These are phyloP conservation scores for Eutypella sp. DNA, from an alignment of 2,329 filamentous ascomycete species.

Conservation along the genomic window DNA sequence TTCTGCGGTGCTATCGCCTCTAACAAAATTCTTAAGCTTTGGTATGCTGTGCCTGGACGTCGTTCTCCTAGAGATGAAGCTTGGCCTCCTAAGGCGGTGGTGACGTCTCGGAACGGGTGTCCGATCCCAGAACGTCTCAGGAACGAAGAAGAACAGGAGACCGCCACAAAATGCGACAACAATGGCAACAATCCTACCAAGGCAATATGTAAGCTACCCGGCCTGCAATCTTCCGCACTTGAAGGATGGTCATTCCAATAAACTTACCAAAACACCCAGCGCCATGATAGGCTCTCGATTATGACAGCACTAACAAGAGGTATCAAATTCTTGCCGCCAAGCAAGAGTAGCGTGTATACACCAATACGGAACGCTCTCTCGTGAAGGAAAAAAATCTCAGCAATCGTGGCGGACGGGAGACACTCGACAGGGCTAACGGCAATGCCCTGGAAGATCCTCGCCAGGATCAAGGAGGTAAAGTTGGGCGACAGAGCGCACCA, in stretches of 20 bases:
- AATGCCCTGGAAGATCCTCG: conserved; percentile 81
- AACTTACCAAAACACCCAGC: conserved; percentile 86
- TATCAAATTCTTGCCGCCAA: conserved; percentile 87
- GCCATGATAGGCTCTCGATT: conserved; percentile 73
- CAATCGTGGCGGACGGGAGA: conserved; percentile 86
- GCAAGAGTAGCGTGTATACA: conserved; percentile 82
- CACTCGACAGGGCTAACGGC: conserved; percentile 89
- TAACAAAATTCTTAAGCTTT: conserved; percentile 3
- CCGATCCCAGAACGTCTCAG: conserved; percentile 94
- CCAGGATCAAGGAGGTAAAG: conserved; percentile 73
- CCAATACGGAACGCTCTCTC: conserved; percentile 90
- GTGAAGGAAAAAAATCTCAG: conserved; percentile 94
- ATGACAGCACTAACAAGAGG: conserved; percentile 83
- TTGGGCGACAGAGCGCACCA: conserved; percentile 86
- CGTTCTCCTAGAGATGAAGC: conserved; percentile 44
- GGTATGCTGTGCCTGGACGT: conserved; percentile 30
- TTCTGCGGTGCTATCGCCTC: conserved; percentile 1
- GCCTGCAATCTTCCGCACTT: background rate
- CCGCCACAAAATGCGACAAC: conserved; percentile 65
- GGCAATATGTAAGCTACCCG: conserved; percentile 4
- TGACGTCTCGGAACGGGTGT: conserved; percentile 50
- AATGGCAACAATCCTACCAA: conserved; percentile 69
- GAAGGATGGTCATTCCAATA: too few species aligned
- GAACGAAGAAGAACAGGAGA: conserved; percentile 83
- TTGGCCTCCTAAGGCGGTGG: conserved; percentile 35